Conservation (phyloP, 441 rosid genomes). For the Brassica hybrid region DNA sequence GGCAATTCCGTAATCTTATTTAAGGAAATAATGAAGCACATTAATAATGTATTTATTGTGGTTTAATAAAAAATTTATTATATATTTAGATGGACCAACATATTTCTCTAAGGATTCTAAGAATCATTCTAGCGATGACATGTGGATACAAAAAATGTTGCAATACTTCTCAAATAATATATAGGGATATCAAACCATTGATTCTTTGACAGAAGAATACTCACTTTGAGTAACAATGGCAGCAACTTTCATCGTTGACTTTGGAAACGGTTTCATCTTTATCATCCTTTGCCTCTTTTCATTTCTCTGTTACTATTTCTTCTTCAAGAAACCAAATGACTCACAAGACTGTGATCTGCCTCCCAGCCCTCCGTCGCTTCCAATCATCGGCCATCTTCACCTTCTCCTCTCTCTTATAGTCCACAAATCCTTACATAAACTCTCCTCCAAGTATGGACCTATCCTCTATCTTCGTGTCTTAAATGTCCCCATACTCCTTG, state of each 20-base stretch:
- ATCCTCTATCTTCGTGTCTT: slow-evolving; percentile 8
- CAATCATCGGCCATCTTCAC: slow-evolving; percentile 9
- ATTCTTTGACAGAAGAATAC: not conserved
- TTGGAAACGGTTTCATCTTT: not conserved
- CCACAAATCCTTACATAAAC: slow-evolving; percentile 6
- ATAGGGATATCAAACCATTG: not conserved
- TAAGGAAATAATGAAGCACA: too few relatives aligned
- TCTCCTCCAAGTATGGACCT: slow-evolving; percentile 5
- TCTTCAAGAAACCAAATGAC: slow-evolving; percentile 14
- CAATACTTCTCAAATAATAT: too few relatives aligned
- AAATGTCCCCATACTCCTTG: not conserved
- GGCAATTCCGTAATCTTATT: too few relatives aligned
- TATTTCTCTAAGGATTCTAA: too few relatives aligned
- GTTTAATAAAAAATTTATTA: too few relatives aligned
- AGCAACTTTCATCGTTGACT: not conserved
- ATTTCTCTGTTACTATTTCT: not conserved
- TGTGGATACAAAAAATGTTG: too few relatives aligned
- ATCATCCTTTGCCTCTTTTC: not conserved
- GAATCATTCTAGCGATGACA: too few relatives aligned
- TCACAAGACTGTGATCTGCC: not conserved
- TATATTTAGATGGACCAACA: too few relatives aligned
- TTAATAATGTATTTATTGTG: too few relatives aligned
- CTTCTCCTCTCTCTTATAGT: not conserved
- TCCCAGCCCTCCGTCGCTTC: slow-evolving; percentile 5
- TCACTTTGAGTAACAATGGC: not conserved